Conservation (phyloP, 2,329 filamentous ascomycete genomes). For the Paraphoma chrysanthemicola region DNA sequence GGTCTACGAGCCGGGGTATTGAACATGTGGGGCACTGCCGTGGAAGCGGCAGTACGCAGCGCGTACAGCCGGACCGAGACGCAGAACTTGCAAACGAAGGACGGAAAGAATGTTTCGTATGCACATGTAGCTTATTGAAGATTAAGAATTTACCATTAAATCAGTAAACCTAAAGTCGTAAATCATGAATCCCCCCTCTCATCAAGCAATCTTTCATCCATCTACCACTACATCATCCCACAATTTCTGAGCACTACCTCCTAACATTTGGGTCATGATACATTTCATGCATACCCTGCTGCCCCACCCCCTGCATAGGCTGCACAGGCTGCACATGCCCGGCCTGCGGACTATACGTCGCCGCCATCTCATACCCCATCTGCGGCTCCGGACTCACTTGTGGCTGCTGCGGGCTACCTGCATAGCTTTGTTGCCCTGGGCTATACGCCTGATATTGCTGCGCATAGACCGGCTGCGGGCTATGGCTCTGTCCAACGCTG, state of each 20-base stretch:
- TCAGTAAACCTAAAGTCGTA: too few species aligned
- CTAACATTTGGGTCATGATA: background rate
- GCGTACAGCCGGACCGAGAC: too few species aligned
- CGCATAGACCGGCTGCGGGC: background rate
- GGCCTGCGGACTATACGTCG: background rate
- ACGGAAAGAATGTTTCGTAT: too few species aligned
- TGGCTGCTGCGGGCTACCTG: background rate
- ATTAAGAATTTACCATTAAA: too few species aligned
- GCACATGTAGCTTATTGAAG: too few species aligned
- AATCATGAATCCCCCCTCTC: too few species aligned
- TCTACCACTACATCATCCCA: too few species aligned
- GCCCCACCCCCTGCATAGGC: background rate
- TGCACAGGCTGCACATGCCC: background rate
- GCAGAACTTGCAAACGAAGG: too few species aligned
- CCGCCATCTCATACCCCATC: background rate
- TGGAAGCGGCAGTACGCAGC: too few species aligned
- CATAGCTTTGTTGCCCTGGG: background rate
- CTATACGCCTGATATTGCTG: background rate
- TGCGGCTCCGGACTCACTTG: background rate
- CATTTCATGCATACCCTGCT: background rate
- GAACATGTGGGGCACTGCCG: too few species aligned
- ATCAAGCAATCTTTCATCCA: too few species aligned
- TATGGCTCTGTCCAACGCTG: background rate
- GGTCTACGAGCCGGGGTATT: too few species aligned
- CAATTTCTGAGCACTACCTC: background rate